phyloP scores from a whole-genome alignment of 257 asterid species.

The Mentha longifolia region DNA sequence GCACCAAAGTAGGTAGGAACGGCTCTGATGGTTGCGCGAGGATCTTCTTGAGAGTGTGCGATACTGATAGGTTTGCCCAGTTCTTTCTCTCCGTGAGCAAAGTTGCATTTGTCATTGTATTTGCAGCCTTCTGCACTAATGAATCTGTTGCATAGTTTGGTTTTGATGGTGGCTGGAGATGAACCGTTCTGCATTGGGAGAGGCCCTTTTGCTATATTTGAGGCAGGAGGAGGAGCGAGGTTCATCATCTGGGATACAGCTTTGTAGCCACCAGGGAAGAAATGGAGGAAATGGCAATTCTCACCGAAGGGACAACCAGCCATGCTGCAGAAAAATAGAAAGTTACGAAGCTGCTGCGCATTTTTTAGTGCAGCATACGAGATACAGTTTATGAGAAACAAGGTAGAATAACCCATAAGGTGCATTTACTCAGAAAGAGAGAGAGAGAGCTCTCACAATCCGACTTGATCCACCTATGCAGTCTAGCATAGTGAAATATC shows the following conservation, averaged over 20 bases:
- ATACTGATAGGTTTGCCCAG: slow-evolving; percentile 58
- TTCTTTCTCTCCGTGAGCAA: slow-evolving; percentile 91
- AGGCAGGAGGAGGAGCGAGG: slow-evolving; percentile 60
- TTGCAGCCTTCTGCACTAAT: slow-evolving; percentile 88
- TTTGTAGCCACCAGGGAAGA: slow-evolving; percentile 85
- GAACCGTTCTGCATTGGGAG: slow-evolving; percentile 53
- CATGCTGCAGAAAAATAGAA: slow-evolving; percentile 53
- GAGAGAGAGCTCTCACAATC: not conserved
- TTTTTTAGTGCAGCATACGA: not conserved
- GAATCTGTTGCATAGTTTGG: slow-evolving; percentile 76
- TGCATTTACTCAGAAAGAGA: not conserved
- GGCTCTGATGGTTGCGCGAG: slow-evolving; percentile 45
- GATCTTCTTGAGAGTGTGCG: slow-evolving; percentile 53
- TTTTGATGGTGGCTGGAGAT: slow-evolving; percentile 51
- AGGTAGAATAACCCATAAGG: not conserved
- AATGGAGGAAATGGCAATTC: slow-evolving; percentile 92
- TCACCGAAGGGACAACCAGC: slow-evolving; percentile 75
- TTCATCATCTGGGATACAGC: slow-evolving; percentile 85
- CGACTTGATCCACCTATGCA: not conserved
- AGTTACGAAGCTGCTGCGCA: slow-evolving; percentile 24
- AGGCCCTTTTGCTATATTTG: slow-evolving; percentile 48
- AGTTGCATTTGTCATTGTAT: slow-evolving; percentile 80
- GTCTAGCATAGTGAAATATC: not conserved
- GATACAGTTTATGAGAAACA: not conserved
- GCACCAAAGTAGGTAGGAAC: slow-evolving; percentile 50